These are phyloP conservation scores for Sporothrix phasma DNA, from an alignment of 2,329 filamentous ascomycete species.

Conservation along the genomic window DNA sequence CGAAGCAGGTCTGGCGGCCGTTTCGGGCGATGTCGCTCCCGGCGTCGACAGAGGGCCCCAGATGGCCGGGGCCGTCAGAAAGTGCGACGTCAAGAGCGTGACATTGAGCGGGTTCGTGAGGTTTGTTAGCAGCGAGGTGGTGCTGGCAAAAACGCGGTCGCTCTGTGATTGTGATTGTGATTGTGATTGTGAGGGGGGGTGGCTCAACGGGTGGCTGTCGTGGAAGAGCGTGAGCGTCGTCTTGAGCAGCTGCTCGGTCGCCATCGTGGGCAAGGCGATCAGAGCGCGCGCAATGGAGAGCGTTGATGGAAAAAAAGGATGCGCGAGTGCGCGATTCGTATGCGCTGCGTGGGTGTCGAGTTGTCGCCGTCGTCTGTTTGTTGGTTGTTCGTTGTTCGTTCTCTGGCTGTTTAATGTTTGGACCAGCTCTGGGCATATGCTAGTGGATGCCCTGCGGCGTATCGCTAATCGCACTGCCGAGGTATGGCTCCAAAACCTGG, in stretches of 20 bases:
- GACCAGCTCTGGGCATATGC: background rate
- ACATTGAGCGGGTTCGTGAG: constrained; percentile 69
- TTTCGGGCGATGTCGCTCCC: background rate
- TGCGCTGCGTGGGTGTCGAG: no score
- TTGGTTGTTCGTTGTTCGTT: background rate
- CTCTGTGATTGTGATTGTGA: constrained; percentile 27
- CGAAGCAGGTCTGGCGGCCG: constrained; percentile 54
- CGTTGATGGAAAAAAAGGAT: background rate
- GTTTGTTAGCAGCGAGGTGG: constrained; percentile 55
- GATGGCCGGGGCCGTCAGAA: constrained; percentile 60
- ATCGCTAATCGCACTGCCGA: constrained; percentile 9
- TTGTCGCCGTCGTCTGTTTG: background rate
- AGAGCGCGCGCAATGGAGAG: background rate
- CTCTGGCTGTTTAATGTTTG: background rate
- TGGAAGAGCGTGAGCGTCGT: constrained; percentile 53
- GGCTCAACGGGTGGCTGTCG: constrained; percentile 40
- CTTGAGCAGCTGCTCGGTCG: constrained; percentile 56
- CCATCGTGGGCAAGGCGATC: constrained; percentile 38
- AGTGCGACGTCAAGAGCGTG: constrained; percentile 60
- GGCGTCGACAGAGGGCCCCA: constrained; percentile 37
- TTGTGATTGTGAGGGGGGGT: background rate
- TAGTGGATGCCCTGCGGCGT: background rate
- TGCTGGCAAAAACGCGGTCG: constrained; percentile 53
- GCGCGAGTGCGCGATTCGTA: background rate
- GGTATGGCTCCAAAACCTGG: background rate